phyloP scores from a whole-genome alignment of 768 basidiomycete species.

The Termitomyces sp. region DNA sequence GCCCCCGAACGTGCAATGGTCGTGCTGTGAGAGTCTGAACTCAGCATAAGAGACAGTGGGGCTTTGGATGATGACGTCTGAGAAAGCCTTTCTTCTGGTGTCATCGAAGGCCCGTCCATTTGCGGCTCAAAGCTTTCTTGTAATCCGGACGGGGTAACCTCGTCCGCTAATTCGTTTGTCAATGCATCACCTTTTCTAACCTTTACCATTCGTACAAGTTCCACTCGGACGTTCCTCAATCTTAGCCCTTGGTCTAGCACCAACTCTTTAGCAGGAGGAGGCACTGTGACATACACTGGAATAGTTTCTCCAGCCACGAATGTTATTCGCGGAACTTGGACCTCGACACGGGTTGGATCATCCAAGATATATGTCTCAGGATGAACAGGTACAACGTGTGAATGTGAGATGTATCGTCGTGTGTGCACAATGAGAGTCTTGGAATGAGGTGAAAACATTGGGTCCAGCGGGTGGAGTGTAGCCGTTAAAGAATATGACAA shows the following conservation, averaged over 20 bases:
- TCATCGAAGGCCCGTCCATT: conserved; percentile 28
- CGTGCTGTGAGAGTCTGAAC: conserved; percentile 26
- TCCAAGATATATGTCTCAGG: conserved; percentile 58
- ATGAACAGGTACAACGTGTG: conserved; percentile 47
- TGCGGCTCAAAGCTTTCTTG: conserved; percentile 11
- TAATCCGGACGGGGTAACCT: conserved; percentile 19
- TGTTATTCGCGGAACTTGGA: conserved; percentile 67
- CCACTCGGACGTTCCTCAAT: conserved; percentile 76
- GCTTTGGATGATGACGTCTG: conserved; percentile 35
- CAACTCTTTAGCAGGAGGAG: conserved; percentile 64
- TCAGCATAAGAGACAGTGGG: conserved; percentile 28
- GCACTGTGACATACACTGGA: conserved; percentile 77
- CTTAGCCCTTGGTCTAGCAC: conserved; percentile 69
- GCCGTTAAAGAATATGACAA: conserved; percentile 70
- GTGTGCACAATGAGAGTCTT: conserved; percentile 68
- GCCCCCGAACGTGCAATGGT: conserved; percentile 85
- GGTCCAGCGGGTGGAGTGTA: conserved; percentile 50
- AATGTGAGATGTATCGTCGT: conserved; percentile 68
- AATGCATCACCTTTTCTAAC: conserved; percentile 38
- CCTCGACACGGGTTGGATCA: conserved; percentile 63
- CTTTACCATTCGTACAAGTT: conserved; percentile 67
- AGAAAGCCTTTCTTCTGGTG: conserved; percentile 24
- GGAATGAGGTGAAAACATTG: conserved; percentile 33
- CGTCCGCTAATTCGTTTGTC: conserved; percentile 31
- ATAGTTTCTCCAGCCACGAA: conserved; percentile 74